phyloP scores from a whole-genome alignment of 352 stramenopile species.

The Halophytophthora polymorphica region DNA sequence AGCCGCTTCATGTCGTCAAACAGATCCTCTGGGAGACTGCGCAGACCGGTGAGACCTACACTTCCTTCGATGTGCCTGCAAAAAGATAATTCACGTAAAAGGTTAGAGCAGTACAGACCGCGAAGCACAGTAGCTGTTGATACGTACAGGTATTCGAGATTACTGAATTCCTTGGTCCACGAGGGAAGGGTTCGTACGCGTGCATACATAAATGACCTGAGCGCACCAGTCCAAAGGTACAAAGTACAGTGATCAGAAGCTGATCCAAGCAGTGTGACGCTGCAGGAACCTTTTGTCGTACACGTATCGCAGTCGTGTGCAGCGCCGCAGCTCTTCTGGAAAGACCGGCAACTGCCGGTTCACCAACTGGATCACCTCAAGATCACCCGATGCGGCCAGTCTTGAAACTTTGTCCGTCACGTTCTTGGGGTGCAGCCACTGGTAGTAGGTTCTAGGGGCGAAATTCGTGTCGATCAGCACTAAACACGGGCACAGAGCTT shows the following conservation, averaged over 20 bases:
- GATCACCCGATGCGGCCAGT: conserved; percentile 11
- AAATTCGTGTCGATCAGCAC: conserved; percentile 31
- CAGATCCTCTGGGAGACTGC: conserved; percentile 7
- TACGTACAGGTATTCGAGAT: conserved; percentile 9
- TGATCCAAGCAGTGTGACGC: neutral
- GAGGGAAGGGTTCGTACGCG: conserved; percentile 13
- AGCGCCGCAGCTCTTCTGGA: conserved; percentile 25
- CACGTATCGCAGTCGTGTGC: conserved; percentile 28
- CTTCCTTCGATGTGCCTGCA: conserved; percentile 19
- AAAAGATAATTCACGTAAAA: neutral
- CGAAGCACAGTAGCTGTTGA: neutral
- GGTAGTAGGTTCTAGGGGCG: conserved; percentile 16
- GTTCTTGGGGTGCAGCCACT: conserved; percentile 28
- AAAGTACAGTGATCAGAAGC: neutral
- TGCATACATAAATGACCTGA: conserved; percentile 33
- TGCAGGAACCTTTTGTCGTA: conserved; percentile 17
- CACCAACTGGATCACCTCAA: conserved; percentile 19
- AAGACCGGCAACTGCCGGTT: conserved; percentile 22
- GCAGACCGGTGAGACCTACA: conserved; percentile 13
- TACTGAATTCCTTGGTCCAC: conserved; percentile 17
- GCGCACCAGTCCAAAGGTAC: too few relatives aligned
- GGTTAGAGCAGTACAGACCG: neutral
- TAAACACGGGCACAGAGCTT: conserved; percentile 36
- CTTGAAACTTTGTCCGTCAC: conserved; percentile 26
- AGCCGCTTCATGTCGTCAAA: conserved; percentile 19